These are phyloP conservation scores for Hyphopichia khmerensis DNA, from an alignment of 1,139 yeast species.

Conservation along the genomic window DNA sequence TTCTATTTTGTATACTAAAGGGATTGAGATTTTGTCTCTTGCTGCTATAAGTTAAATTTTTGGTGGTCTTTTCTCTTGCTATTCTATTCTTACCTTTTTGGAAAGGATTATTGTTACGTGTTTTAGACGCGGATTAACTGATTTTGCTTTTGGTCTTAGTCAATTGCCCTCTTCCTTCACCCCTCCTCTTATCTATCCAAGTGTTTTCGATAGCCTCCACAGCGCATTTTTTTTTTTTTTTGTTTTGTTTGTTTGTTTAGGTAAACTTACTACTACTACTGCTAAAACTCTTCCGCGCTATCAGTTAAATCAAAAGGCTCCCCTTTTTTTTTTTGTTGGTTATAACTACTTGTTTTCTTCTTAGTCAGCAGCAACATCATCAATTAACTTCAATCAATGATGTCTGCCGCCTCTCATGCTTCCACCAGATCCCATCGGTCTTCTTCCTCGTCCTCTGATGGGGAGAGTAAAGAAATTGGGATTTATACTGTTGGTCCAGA, in stretches of 20 bases:
- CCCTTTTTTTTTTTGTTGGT: background rate
- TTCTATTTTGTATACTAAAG: too few relatives aligned
- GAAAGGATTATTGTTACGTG: too few relatives aligned
- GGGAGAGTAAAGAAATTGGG: constrained; percentile 17
- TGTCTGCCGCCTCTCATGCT: constrained; percentile 3
- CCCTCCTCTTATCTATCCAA: background rate
- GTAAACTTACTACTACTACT: background rate
- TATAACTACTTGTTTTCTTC: background rate
- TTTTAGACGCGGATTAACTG: too few relatives aligned
- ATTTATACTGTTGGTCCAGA: constrained; percentile 44
- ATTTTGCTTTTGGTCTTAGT: background rate
- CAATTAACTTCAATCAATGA: background rate
- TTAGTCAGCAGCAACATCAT: background rate
- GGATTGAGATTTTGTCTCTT: too few relatives aligned
- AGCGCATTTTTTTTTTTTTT: background rate
- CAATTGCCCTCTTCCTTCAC: background rate
- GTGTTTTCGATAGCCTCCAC: background rate
- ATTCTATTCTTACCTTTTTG: too few relatives aligned
- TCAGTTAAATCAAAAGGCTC: background rate
- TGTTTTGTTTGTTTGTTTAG: background rate
- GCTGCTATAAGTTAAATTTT: too few relatives aligned
- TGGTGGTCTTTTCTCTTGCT: too few relatives aligned
- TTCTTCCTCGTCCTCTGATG: background rate
- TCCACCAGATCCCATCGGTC: constrained; percentile 2
- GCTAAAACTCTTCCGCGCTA: background rate